These are phyloP conservation scores for Cyclaneusma minus DNA, from an alignment of 2,329 filamentous ascomycete species.

Conservation along the genomic window DNA sequence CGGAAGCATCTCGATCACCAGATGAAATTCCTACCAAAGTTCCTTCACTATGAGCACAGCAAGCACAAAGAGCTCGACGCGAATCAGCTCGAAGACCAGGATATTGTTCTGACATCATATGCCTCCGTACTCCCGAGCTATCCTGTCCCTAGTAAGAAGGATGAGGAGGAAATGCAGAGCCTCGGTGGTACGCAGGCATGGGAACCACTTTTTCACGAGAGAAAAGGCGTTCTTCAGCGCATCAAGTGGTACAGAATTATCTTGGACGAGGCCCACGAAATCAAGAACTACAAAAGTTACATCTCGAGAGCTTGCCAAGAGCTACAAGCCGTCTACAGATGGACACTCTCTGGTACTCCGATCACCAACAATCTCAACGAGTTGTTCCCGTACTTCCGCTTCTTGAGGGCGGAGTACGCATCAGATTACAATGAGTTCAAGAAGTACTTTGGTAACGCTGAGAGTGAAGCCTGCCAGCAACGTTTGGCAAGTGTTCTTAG, in stretches of 20 bases:
- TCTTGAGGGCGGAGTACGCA: constrained; percentile 7
- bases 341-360: constrained; percentile 18
- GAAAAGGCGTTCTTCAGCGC: constrained; percentile 22
- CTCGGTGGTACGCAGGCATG: constrained; percentile 17
- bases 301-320: constrained; percentile 29
- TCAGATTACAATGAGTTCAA: constrained; percentile 7
- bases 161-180: constrained; percentile 63
- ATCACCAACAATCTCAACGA: constrained; percentile 10
- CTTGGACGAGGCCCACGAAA: constrained; percentile 39
- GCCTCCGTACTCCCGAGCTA: constrained; percentile 38
- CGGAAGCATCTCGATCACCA: constrained; percentile 9
- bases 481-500: constrained; percentile 12
- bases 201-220: constrained; percentile 13
- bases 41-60: constrained; percentile 11
- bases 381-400: constrained; percentile 17
- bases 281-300: constrained; percentile 30
- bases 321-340: constrained; percentile 14
- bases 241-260: constrained; percentile 33
- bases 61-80: constrained; percentile 1
- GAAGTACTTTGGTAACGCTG: constrained; percentile 15
- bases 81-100: constrained; percentile 8
- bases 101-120: constrained; percentile 16
- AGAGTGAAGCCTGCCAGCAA: constrained; percentile 7
- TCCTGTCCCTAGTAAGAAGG: constrained; percentile 81
- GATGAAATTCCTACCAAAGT: constrained; percentile 7